These are phyloP conservation scores for Colletotrichum phormii DNA, from an alignment of 2,329 filamentous ascomycete genomes.

Conservation along the genomic window DNA sequence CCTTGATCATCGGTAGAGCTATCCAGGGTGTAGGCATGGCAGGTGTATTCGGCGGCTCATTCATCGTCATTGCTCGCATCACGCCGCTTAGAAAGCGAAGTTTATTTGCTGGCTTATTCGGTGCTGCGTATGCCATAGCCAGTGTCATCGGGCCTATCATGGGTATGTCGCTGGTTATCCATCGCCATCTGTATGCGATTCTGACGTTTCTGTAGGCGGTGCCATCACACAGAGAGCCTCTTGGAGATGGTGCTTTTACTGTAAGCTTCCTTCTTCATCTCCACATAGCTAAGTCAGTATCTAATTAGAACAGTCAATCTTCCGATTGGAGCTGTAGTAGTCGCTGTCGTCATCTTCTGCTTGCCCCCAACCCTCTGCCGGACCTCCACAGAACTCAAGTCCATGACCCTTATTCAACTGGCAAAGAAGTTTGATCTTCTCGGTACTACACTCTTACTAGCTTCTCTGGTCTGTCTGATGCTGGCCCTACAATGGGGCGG, in stretches of 20 bases:
- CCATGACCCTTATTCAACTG: background rate
- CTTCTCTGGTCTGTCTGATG: conserved; percentile 49
- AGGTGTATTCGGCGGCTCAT: conserved; percentile 48
- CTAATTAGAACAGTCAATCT: conserved; percentile 43
- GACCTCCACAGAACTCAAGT: background rate
- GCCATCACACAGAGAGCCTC: conserved; percentile 47
- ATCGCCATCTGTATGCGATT: background rate
- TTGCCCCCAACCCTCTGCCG: conserved; percentile 4
- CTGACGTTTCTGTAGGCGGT: conserved; percentile 41
- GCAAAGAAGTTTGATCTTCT: conserved; percentile 40
- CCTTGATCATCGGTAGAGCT: conserved; percentile 51
- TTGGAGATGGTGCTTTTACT: conserved; percentile 54
- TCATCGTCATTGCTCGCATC: conserved; percentile 52
- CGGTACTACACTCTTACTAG: conserved; percentile 30
- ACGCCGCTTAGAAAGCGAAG: conserved; percentile 48
- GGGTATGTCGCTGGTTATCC: conserved; percentile 17
- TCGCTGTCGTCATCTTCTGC: conserved; percentile 43
- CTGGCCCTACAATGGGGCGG: conserved; percentile 58
- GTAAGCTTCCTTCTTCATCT: conserved; percentile 1
- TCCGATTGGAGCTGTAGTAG: conserved; percentile 19
- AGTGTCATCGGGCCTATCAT: conserved; percentile 40
- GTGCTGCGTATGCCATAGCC: conserved; percentile 52
- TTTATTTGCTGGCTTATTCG: conserved; percentile 51
- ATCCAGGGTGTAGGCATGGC: conserved; percentile 50
- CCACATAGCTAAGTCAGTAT: too few species aligned